Conservation (phyloP, 2,329 filamentous ascomycete species). For the Microcyclospora pomicola region DNA sequence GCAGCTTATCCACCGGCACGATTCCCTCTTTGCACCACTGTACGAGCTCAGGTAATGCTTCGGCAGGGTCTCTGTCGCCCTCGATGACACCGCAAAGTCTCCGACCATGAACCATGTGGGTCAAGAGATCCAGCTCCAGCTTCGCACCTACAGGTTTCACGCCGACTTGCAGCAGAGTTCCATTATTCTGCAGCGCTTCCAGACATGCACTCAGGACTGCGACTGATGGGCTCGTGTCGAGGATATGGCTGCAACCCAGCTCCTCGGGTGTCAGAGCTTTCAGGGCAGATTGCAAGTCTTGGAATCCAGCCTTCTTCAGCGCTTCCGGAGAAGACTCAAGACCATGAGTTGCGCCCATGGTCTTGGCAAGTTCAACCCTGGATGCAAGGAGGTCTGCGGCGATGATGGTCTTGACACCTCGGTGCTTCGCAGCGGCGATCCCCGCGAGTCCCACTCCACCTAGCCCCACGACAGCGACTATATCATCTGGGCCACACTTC, state of each 20-base stretch:
- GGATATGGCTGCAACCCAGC: constrained; percentile 27
- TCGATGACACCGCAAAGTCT: constrained; percentile 33
- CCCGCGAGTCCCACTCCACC: constrained; percentile 30
- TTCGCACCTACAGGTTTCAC: constrained; percentile 27
- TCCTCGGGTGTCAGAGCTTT: constrained; percentile 16
- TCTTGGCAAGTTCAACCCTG: constrained; percentile 30
- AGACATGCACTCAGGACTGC: constrained; percentile 27
- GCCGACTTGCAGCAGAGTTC: constrained; percentile 35
- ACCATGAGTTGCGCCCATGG: constrained; percentile 31
- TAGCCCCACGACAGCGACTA: constrained; percentile 26
- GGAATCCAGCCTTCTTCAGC: constrained; percentile 10
- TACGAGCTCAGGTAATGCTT: constrained; percentile 32
- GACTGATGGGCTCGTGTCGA: constrained; percentile 35
- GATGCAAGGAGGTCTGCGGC: constrained; percentile 32
- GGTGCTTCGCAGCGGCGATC: constrained; percentile 25
- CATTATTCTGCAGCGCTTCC: constrained; percentile 29
- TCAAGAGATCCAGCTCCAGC: constrained; percentile 22
- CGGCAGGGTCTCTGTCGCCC: constrained; percentile 26
- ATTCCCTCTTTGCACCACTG: constrained; percentile 30
- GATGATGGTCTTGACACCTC: constrained; percentile 25
- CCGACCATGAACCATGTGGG: constrained; percentile 32
- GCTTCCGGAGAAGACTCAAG: constrained; percentile 1
- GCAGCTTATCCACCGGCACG: constrained; percentile 30
- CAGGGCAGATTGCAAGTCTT: constrained; percentile 8
- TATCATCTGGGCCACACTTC: constrained; percentile 13